phyloP scores from a whole-genome alignment of 345 rosid species.

The Eucalyptus globulus region DNA sequence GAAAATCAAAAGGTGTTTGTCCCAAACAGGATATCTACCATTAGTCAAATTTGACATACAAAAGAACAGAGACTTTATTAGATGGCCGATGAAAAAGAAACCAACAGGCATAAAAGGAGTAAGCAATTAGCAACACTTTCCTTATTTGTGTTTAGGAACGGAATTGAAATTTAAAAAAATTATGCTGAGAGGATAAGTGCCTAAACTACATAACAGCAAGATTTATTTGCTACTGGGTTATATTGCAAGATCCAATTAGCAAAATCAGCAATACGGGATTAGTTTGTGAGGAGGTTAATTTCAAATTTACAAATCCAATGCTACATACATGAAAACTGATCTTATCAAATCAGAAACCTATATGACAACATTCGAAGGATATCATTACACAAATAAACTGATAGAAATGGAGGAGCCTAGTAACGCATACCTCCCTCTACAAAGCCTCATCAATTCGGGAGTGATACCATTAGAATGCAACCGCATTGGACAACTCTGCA shows the following conservation, averaged over 20 bases:
- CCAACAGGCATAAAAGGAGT: neutral
- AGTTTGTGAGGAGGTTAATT: neutral
- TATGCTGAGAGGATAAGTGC: neutral
- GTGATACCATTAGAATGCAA: neutral
- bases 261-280: neutral
- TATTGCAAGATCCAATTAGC: neutral
- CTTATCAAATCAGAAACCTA: neutral
- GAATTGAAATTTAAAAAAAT: neutral
- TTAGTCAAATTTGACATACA: no score
- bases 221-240: neutral
- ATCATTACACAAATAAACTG: neutral
- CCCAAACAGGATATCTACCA: neutral
- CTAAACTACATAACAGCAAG: neutral
- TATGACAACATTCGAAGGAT: neutral
- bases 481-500: neutral
- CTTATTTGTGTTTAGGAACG: neutral
- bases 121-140: neutral
- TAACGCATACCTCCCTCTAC: neutral
- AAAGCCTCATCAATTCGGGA: neutral
- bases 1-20: neutral
- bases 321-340: neutral
- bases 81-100: neutral
- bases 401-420: neutral
- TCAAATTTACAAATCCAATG: neutral
- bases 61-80: neutral